Conservation (phyloP, 163 green algal species). For the Chloromonas sp. region DNA sequence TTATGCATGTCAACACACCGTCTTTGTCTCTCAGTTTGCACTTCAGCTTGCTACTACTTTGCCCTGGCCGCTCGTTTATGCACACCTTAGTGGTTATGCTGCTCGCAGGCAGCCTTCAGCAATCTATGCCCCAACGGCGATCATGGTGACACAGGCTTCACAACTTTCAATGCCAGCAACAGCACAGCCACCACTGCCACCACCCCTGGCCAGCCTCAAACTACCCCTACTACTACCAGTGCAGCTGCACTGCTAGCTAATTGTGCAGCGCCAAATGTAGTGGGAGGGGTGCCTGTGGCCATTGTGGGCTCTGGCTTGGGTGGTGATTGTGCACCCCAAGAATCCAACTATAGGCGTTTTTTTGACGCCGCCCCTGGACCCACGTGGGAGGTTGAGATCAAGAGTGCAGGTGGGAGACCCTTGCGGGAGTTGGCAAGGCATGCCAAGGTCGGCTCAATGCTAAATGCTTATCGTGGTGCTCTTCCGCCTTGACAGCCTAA, state of each 20-base stretch:
- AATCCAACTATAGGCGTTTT: constrained; percentile 56
- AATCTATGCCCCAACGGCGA: no score
- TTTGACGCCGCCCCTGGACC: neutral
- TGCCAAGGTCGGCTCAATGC: neutral
- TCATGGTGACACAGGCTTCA: no score
- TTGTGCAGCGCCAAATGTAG: no score
- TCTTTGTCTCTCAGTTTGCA: no score
- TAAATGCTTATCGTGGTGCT: neutral
- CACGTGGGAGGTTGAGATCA: constrained; percentile 25
- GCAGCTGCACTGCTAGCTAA: no score
- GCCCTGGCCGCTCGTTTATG: no score
- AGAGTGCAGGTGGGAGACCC: constrained; percentile 1
- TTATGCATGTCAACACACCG: no score
- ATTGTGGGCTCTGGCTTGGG: constrained; percentile 58
- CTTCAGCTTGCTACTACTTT: no score
- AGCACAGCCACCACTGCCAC: neutral
- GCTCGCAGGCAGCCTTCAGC: no score
- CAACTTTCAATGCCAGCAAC: neutral
- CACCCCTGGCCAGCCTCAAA: no score
- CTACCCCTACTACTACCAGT: no score
- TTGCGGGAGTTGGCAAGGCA: neutral
- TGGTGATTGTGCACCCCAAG: constrained; percentile 69
- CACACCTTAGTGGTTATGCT: no score
- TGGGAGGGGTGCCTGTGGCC: constrained; percentile 30
- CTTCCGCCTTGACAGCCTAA: neutral